These are phyloP conservation scores for Suillus variegatus DNA, from an alignment of 768 basidiomycete genomes.

Conservation along the genomic window DNA sequence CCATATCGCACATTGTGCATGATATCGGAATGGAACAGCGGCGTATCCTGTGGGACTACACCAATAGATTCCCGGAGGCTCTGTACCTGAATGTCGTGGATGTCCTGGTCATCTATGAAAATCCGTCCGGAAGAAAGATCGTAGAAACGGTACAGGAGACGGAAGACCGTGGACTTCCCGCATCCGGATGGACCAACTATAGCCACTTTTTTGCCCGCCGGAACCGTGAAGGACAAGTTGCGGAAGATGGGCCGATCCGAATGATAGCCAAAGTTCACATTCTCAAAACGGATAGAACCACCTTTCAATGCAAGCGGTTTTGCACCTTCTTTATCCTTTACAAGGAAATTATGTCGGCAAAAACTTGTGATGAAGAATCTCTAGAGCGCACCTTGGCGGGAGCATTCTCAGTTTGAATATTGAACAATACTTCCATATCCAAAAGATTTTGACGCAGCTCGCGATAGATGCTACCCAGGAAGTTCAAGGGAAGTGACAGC, in stretches of 20 bases:
- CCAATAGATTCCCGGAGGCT: constrained; percentile 79
- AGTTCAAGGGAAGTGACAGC: constrained; percentile 93
- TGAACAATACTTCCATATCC: constrained; percentile 97
- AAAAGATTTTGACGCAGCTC: constrained; percentile 94
- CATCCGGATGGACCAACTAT: constrained; percentile 97
- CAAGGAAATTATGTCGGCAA: not conserved
- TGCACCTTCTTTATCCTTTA: constrained; percentile 69
- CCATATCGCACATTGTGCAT: constrained; percentile 97
- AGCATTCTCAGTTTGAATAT: constrained; percentile 79
- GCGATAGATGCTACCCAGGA: constrained; percentile 95
- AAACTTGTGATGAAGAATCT: not conserved
- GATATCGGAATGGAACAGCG: constrained; percentile 93
- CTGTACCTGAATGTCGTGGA: constrained; percentile 68
- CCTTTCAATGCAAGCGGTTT: constrained; percentile 70
- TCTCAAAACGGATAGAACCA: constrained; percentile 90
- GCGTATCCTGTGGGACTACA: constrained; percentile 98
- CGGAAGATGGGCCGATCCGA: constrained; percentile 91
- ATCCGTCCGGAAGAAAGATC: constrained; percentile 82
- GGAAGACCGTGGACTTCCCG: constrained; percentile 96
- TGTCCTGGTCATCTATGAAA: constrained; percentile 84
- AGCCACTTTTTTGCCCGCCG: constrained; percentile 95
- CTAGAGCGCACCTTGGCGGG: constrained; percentile 54
- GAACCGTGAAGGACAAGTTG: constrained; percentile 84
- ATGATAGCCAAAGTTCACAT: constrained; percentile 91
- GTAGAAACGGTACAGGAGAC: constrained; percentile 94